phyloP scores from a whole-genome alignment of 2,329 filamentous ascomycete species.

The Chrysoporthe austroafricana region DNA sequence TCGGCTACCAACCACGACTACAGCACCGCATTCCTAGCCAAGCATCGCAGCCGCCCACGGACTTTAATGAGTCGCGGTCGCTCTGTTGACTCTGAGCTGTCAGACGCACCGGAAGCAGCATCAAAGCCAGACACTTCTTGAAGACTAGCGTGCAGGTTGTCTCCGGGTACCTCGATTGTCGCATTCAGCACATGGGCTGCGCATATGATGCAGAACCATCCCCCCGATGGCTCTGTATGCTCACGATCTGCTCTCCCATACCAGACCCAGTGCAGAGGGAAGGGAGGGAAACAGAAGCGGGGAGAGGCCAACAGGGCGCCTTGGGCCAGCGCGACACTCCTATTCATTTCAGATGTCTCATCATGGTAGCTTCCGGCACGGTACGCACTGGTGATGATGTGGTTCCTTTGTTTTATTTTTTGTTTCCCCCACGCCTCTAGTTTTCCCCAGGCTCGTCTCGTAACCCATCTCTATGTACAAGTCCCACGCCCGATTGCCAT shows the following conservation, averaged over 20 bases:
- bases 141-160: background rate
- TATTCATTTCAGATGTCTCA: background rate
- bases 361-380: background rate
- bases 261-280: background rate
- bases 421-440: background rate
- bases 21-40: too few species aligned
- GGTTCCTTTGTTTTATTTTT: background rate
- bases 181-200: background rate
- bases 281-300: background rate
- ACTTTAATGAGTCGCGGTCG: too few species aligned
- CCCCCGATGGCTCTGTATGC: background rate
- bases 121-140: too few species aligned
- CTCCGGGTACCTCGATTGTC: background rate
- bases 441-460: background rate
- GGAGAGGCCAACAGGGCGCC: background rate
- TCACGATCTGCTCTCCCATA: background rate
- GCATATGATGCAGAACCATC: background rate
- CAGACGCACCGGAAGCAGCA: too few species aligned
- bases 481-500: constrained; percentile 28
- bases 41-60: too few species aligned
- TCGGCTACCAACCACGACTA: too few species aligned
- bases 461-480: constrained; percentile 40
- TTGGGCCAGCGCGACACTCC: background rate
- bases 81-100: too few species aligned
- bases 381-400: background rate